phyloP scores from a whole-genome alignment of 129 eudicot species.

The Ambrosia trifida region DNA sequence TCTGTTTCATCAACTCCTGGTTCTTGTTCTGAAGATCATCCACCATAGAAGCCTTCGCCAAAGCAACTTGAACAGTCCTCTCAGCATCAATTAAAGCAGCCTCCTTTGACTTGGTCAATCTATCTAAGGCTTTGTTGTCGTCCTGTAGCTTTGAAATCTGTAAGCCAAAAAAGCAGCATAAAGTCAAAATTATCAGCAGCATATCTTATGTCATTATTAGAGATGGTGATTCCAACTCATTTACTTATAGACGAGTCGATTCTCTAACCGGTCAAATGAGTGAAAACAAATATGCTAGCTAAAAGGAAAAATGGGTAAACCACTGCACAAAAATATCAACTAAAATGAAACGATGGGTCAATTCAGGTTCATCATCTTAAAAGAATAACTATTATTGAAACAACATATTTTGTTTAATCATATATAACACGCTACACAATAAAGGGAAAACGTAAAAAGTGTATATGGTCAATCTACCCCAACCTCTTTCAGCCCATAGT shows the following conservation, averaged over 20 bases:
- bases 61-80: constrained; percentile 85
- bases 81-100: constrained; percentile 92
- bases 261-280: neutral
- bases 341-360: no score
- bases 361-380: neutral
- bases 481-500: neutral
- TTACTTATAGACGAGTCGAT: neutral
- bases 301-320: neutral
- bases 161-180: constrained; percentile 24
- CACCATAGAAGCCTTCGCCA: constrained; percentile 93
- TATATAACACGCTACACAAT: neutral
- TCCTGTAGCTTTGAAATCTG: constrained; percentile 90
- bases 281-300: neutral
- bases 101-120: constrained; percentile 92
- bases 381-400: neutral
- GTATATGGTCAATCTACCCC: neutral
- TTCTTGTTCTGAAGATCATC: constrained; percentile 92
- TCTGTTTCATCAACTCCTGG: constrained; percentile 92
- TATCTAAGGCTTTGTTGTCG: constrained; percentile 88
- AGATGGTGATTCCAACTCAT: neutral
- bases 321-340: neutral
- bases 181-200: neutral
- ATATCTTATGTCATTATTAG: neutral
- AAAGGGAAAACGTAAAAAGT: no score
- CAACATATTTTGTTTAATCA: neutral